Evolutionary conservation across 495 filamentous ascomycete genomes (phyloP), one percentile per base, ranked within the genome.

Genomic region (Hypoxylon rickii): DNA sequence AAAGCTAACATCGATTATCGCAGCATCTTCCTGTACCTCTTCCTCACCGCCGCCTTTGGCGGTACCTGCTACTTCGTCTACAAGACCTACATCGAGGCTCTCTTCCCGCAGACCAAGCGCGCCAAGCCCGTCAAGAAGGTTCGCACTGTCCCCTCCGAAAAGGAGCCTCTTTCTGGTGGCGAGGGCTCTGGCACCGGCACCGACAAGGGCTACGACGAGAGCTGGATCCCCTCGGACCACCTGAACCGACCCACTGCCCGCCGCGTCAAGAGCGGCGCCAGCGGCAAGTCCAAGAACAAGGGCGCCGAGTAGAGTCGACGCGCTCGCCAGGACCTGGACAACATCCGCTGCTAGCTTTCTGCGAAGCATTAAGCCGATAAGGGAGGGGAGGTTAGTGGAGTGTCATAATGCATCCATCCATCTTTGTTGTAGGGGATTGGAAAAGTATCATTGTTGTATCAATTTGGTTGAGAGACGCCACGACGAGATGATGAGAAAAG

Each of bases 11-110:
- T 11, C 43, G 5, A 1, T 43, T 16, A 5, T 15, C 31, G 31
- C 55, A 96, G 92, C 63, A 88, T 96, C 74, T 98, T 98, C 85
- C 86, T 98, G 52, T 98, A 97, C 79, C 84, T 96, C 71, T 84
- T 97, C 79, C 90, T 98, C 60, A 73, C 84, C 48, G 83, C 81
- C 50, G 82, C 77, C 66, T 92, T 96, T 69, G 83, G 69, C 59
- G 91, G 87, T 49, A 89, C 87, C 34, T 78, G 85, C 71, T 96
- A 94, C 83, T 97, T 96, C 72, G 92, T 96, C 76, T 98, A 98
- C 81, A 94, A 85, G 72, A 96, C 93, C 68, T 97, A 92, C 90
- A 83, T 98, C 74, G 88, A 91, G 42, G 85, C 90, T n/a, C 86
- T 97, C 66, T 96, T 96, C 83, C 94, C 94, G 20, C 90, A 96